Evolutionary conservation across 2,329 filamentous ascomycete species (phyloP).

Genomic region (Colletotrichum caudatum): DNA sequence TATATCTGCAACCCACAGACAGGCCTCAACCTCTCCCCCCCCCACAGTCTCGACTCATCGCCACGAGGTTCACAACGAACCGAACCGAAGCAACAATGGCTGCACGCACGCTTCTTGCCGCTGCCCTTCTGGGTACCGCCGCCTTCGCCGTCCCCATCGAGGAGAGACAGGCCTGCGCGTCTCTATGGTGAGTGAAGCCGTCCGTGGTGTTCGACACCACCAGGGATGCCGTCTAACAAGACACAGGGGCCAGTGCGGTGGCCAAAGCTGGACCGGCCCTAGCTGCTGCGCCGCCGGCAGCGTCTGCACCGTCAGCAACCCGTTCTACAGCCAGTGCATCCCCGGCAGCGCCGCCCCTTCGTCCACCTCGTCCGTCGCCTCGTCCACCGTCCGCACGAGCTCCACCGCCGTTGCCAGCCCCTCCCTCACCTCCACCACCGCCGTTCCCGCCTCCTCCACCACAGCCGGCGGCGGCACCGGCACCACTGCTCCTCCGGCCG

Average conservation of each 20-base stretch:
- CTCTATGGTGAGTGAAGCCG: constrained; percentile 48
- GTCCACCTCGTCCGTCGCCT: constrained; percentile 39
- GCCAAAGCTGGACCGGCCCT: constrained; percentile 57
- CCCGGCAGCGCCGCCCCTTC: constrained; percentile 43
- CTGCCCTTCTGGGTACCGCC: constrained; percentile 42
- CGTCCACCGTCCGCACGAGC: constrained; percentile 36
- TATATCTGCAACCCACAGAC: constrained; percentile 4
- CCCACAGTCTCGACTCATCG: background rate
- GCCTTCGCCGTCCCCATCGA: constrained; percentile 57
- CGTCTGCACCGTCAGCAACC: constrained; percentile 52
- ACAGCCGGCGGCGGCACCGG: constrained; percentile 41
- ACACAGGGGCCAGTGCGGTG: constrained; percentile 57
- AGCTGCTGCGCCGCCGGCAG: constrained; percentile 58
- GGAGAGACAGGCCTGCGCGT: constrained; percentile 55
- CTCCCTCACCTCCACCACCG: constrained; percentile 56
- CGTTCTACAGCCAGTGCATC: constrained; percentile 55
- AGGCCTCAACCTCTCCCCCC: background rate
- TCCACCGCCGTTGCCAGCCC: constrained; percentile 44
- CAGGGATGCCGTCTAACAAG: constrained; percentile 22
- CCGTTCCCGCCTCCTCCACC: constrained; percentile 41
- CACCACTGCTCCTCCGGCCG: constrained; percentile 47
- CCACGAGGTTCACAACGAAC: constrained; percentile 5
- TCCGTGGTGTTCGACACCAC: background rate
- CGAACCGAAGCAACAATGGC: constrained; percentile 34
- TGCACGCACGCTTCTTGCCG: constrained; percentile 34